Evolutionary conservation across 2,329 filamentous ascomycete genomes (phyloP).

Genomic region (Monosporascus sp.): DNA sequence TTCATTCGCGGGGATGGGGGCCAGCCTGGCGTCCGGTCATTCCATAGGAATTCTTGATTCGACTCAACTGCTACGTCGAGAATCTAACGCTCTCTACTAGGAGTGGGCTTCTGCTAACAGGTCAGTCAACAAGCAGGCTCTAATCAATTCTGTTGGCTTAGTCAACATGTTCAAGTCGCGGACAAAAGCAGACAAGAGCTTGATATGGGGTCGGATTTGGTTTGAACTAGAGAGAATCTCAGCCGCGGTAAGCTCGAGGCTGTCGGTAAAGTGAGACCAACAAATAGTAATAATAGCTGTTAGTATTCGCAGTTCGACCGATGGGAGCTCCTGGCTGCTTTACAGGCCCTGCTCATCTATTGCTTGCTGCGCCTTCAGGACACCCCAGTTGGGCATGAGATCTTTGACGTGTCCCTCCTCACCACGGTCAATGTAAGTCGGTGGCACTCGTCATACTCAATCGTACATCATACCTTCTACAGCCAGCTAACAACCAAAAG

Average conservation of each 20-base stretch:
- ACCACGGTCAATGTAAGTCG: conserved; percentile 1
- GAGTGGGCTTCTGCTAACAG: background rate
- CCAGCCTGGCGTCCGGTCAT: too few species aligned
- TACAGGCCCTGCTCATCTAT: conserved; percentile 12
- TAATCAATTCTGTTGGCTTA: conserved; percentile 1
- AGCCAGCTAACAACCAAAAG: background rate
- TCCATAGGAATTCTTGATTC: too few species aligned
- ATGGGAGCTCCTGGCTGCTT: conserved; percentile 10
- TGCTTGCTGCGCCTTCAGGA: conserved; percentile 9
- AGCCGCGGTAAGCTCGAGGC: background rate
- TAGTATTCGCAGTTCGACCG: conserved; percentile 8
- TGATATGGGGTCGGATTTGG: conserved; percentile 5
- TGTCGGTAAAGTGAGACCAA: background rate
- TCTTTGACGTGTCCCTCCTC: conserved; percentile 3
- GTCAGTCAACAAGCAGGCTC: background rate
- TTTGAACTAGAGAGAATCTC: conserved; percentile 5
- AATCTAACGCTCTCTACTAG: too few species aligned
- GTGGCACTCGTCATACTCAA: background rate
- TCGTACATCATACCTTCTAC: too few species aligned
- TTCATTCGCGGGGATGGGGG: too few species aligned
- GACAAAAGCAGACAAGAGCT: conserved; percentile 3
- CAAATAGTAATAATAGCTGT: background rate
- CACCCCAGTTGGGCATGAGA: conserved; percentile 1
- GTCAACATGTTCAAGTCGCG: conserved; percentile 5
- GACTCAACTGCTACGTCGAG: too few species aligned